These are phyloP conservation scores for Lenwebbia sp. DNA, from an alignment of 345 rosid species.

Conservation along the genomic window DNA sequence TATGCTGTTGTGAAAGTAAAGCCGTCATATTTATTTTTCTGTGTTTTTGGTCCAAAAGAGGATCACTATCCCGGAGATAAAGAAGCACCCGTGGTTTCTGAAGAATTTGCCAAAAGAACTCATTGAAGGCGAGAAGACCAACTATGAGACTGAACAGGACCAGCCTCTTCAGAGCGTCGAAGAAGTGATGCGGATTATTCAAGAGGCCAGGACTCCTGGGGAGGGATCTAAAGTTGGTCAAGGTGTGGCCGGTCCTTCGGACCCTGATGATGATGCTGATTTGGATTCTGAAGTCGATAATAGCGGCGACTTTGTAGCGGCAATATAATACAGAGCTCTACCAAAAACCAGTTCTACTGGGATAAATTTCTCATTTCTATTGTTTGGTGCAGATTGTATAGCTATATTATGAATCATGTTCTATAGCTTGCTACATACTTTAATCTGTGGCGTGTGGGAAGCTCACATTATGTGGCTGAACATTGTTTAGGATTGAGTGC, in stretches of 20 bases:
- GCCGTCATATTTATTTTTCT: not conserved
- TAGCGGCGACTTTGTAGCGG: slow-evolving; percentile 23
- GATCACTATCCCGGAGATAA: slow-evolving; percentile 53
- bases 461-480: not conserved
- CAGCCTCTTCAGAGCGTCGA: slow-evolving; percentile 26
- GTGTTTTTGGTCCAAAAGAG: slow-evolving; percentile 20
- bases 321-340: not conserved
- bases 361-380: not conserved
- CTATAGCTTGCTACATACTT: not conserved
- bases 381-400: not conserved
- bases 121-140: slow-evolving; percentile 40
- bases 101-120: slow-evolving; percentile 51
- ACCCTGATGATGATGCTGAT: slow-evolving; percentile 35
- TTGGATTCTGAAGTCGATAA: slow-evolving; percentile 43
- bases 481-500: not conserved
- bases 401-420: not conserved
- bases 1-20: not conserved
- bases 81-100: slow-evolving; percentile 61
- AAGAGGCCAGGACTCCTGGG: slow-evolving; percentile 34
- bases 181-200: slow-evolving; percentile 25
- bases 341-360: not conserved
- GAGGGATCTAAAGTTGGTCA: slow-evolving; percentile 13
- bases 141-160: slow-evolving; percentile 11
- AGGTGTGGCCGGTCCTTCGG: slow-evolving; percentile 16
- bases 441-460: not conserved